A percentile compares a stretch with the other conserved stretches of the same genome.
Evolutionary conservation across 2,329 filamentous ascomycete genomes (phyloP).

Genomic region (Alternaria triticimaculans): DNA sequence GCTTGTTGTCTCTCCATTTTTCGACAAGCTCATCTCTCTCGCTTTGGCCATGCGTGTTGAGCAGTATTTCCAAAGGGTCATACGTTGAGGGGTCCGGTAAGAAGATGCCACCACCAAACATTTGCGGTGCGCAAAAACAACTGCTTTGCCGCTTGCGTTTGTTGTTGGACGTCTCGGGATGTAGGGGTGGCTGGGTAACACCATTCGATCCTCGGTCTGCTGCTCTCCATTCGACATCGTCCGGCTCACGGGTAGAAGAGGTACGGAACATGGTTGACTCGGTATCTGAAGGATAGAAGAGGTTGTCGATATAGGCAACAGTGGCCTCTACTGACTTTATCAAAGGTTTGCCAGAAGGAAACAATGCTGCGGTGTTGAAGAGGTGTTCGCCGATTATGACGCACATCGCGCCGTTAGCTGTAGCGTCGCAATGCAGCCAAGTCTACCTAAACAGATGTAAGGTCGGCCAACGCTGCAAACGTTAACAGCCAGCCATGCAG

Average conservation of each 20-base stretch:
- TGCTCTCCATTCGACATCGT: not conserved
- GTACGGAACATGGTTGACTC: not conserved
- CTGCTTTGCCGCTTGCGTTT: slow-evolving; percentile 8
- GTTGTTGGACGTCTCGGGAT: not conserved
- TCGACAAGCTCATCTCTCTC: slow-evolving; percentile 47
- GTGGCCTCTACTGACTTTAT: not conserved
- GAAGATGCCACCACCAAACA: slow-evolving; percentile 43
- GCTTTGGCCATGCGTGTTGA: slow-evolving; percentile 42
- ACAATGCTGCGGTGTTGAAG: not conserved
- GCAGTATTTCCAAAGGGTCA: slow-evolving; percentile 45
- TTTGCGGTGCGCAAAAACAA: slow-evolving; percentile 18
- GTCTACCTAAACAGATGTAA: too few relatives aligned
- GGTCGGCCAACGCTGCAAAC: not conserved
- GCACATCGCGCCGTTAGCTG: not conserved
- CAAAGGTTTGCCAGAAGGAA: not conserved
- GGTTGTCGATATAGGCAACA: too few relatives aligned
- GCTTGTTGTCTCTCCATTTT: slow-evolving; percentile 48
- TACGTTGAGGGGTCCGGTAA: slow-evolving; percentile 41
- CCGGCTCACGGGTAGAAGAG: not conserved
- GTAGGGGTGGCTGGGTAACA: not conserved
- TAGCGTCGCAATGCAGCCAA: not conserved
- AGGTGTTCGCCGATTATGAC: not conserved
- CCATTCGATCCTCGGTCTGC: not conserved
- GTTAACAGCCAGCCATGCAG: not conserved
- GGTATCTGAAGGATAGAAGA: too few relatives aligned